Evolutionary conservation across 768 basidiomycete genomes (phyloP), one percentile per base, ranked within the genome.

Genomic region (Phaffia australis): DNA sequence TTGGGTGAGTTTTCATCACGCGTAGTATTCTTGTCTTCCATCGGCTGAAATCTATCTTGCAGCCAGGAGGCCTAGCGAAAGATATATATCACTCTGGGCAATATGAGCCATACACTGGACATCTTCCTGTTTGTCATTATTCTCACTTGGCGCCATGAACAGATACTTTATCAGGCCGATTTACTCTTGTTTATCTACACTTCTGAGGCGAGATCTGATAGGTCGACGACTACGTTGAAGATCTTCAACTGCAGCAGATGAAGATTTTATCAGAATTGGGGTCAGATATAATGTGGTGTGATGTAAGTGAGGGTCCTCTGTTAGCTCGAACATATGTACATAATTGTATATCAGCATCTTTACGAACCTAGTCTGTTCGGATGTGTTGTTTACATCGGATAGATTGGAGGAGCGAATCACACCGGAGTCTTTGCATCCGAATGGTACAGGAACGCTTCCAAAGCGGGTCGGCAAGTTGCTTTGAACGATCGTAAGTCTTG

Each of bases 61-160:
- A 79, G 79, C 84, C 83, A 0, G 83, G 83, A 27, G 80, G 80
- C 4, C 76, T 83, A 6, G 81, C 83, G 3, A 80, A 78, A 65
- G 81, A 84, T 63, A 76, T 81, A 0, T 83, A 79, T 72, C 79
- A 83, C 58, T 79, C 78, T 0, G 71, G 77, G 23, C 71, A 79
- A 60, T 58, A 81, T 21, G 84, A 85, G 66, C 80, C 83, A 9
- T 84, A 83, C 66, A 82, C 81, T 0, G 84, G 83, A 11, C 75
- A 76, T 47, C 66, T 82, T 11, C 68, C 79, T n/a, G 82, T 83
- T 3, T 18, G 62, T 56, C 18, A 16, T 25, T 30, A 15, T n/a
- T 29, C 27, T 19, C 56, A 5, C 6, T 3, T 18, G 2, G 9
- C 23, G 56, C 27, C 18, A 6, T 25, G 27, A 21, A 25, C 7